These are phyloP conservation scores for Phytopythium helicoides DNA, from an alignment of 352 stramenopile species.

Conservation along the genomic window DNA sequence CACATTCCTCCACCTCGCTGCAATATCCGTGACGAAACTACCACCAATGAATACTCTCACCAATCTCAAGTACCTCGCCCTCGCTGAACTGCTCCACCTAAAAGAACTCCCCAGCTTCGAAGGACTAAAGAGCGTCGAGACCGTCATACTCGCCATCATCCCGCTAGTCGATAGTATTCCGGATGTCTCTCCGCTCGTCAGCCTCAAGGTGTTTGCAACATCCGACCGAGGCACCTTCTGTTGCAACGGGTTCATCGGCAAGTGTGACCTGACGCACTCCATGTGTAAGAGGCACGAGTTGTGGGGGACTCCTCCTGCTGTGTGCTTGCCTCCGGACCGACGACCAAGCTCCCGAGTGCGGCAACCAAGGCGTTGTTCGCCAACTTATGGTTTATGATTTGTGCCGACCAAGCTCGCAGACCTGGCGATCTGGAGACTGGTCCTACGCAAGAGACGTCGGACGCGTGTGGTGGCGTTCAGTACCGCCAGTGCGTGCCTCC, in stretches of 20 bases:
- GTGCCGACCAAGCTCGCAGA: constrained; percentile 8
- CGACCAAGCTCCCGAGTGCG: constrained; percentile 5
- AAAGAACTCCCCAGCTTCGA: not conserved
- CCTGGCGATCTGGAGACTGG: not conserved
- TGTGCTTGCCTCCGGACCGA: constrained; percentile 1
- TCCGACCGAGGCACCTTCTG: not conserved
- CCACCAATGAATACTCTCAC: not conserved
- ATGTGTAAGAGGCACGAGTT: constrained; percentile 6
- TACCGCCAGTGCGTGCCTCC: constrained; percentile 15
- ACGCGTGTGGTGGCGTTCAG: constrained; percentile 20
- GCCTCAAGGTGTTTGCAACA: constrained; percentile 1
- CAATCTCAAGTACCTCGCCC: too few species aligned
- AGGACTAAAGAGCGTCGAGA: constrained; percentile 4
- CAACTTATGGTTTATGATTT: constrained; percentile 18
- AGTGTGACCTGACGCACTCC: constrained; percentile 10
- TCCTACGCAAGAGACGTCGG: constrained; percentile 1
- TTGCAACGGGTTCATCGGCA: constrained; percentile 14
- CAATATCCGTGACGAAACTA: not conserved
- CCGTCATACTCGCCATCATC: not conserved
- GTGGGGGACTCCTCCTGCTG: not conserved
- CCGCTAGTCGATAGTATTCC: constrained; percentile 2
- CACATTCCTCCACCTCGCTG: constrained; percentile 32
- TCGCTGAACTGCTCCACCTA: too few species aligned
- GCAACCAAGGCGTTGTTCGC: constrained; percentile 17
- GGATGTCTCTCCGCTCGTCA: constrained; percentile 3